Conservation (phyloP, 2,329 filamentous ascomycete species). For the Aspergillus sp. region DNA sequence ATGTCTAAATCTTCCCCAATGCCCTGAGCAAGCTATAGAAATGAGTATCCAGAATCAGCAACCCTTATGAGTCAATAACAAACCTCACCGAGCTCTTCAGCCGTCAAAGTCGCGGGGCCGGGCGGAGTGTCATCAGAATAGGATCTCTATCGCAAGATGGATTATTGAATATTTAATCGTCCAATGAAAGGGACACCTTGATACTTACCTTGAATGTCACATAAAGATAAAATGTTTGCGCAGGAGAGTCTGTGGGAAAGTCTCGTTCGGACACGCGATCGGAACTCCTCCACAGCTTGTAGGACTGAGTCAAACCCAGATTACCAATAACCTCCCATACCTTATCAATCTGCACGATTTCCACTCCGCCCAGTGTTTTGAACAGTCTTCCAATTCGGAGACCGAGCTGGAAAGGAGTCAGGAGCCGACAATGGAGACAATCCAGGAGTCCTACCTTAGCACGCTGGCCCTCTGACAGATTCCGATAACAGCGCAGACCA, state of each 20-base stretch:
- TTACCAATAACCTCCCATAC: background rate
- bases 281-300: no score
- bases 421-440: background rate
- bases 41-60: background rate
- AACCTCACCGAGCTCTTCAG: no score
- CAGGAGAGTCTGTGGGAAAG: no score
- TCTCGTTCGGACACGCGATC: no score
- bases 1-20: background rate
- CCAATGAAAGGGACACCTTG: no score
- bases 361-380: background rate
- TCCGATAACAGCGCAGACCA: background rate
- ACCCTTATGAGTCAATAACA: background rate
- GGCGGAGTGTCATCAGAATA: no score
- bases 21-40: background rate
- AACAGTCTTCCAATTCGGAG: background rate
- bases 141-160: no score
- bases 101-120: no score
- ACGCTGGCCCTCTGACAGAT: background rate
- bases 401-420: conserved; percentile 1
- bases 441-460: background rate
- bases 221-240: no score
- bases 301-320: no score
- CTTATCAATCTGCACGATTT: background rate
- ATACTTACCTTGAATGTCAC: no score
- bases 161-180: no score